Base-by-base conservation (phyloP, 495 filamentous ascomycete genomes). In the Aspergillus taichungensis region DNA sequence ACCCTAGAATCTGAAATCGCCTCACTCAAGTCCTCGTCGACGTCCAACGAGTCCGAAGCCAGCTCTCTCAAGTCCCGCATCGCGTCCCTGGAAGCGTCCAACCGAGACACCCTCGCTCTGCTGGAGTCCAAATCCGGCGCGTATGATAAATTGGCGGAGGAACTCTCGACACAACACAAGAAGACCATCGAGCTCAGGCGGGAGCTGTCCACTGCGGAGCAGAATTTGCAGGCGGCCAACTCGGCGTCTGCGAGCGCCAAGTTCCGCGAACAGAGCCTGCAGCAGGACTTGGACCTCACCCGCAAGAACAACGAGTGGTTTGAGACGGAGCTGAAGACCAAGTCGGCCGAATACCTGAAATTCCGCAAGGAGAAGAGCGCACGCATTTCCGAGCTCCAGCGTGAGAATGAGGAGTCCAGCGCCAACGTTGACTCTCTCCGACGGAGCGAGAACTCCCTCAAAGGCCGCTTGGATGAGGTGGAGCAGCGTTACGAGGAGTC, bases 341-440 rank as follows among this genome's bases (percentile, higher is more conserved):
- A 94, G 62, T 79, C 70, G 36, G 77, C 78, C 30, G 94, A 97
- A 54, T 78, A 86, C 37, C 75, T 88, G 46, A 95, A 90, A 51
- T 94, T 85, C 70, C 80, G 94, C 45, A 97, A 95, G 54, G 92
- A 99, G 60, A 97, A 96, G 73, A 81, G 82, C 52, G 78, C 86
- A 0, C 82, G 85, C 13, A 84, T 96, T 52, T 70, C 87, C 8
- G 85, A 91, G 56, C 78, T 99, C 28, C 87, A 96, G 59, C 85
- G 87, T 11, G 77, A 84, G 40, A 86, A 90, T 51, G 91, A 96
- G 45, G 91, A 97, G 51, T 78, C 84, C 24, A 80, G 71, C 49
- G 79, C 81, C 7, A 84, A 67, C 7, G 74, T 90, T 35, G 87
- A 94, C 41, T 79, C 83, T 8, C 72, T 92, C 3, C 80, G 82